Percentiles rank a stretch among this genome's conserved stretches.
Evolutionary conservation across 106 monocot species (phyloP).

Genomic region (Dendrobium chrysotoxum): DNA sequence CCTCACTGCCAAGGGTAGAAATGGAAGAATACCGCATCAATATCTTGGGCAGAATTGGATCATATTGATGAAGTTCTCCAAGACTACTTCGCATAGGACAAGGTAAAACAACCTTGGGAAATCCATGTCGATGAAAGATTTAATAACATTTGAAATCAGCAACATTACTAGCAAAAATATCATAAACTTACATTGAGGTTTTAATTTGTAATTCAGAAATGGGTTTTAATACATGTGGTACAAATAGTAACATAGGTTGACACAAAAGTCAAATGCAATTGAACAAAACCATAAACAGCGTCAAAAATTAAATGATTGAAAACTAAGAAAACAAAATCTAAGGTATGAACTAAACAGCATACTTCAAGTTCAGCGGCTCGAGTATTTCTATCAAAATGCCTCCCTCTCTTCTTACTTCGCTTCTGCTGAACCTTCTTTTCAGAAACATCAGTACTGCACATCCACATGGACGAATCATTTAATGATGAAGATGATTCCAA

Average conservation of each 20-base stretch:
- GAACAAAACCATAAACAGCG: not conserved
- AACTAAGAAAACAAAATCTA: not conserved
- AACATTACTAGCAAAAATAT: not conserved
- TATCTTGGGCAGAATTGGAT: too few species aligned
- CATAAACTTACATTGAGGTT: not conserved
- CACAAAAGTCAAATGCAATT: not conserved
- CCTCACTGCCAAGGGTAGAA: too few species aligned
- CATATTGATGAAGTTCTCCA: too few species aligned
- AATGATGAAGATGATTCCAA: constrained; percentile 2
- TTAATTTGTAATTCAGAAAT: not conserved
- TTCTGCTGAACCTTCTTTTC: constrained; percentile 16
- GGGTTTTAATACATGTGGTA: not conserved
- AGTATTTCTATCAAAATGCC: constrained; percentile 74
- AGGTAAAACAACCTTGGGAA: not conserved
- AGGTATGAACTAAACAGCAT: constrained; percentile 20
- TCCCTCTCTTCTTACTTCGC: constrained; percentile 69
- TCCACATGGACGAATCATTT: constrained; percentile 9
- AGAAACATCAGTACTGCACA: constrained; percentile 7
- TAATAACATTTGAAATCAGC: not conserved
- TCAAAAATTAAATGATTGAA: not conserved
- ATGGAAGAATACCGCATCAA: too few species aligned
- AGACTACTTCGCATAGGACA: too few species aligned
- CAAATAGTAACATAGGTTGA: not conserved
- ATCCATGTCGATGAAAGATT: not conserved
- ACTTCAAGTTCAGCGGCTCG: constrained; percentile 79